Evolutionary conservation across 768 basidiomycete genomes (phyloP).

Genomic region (Cyclocybe cylindracea): DNA sequence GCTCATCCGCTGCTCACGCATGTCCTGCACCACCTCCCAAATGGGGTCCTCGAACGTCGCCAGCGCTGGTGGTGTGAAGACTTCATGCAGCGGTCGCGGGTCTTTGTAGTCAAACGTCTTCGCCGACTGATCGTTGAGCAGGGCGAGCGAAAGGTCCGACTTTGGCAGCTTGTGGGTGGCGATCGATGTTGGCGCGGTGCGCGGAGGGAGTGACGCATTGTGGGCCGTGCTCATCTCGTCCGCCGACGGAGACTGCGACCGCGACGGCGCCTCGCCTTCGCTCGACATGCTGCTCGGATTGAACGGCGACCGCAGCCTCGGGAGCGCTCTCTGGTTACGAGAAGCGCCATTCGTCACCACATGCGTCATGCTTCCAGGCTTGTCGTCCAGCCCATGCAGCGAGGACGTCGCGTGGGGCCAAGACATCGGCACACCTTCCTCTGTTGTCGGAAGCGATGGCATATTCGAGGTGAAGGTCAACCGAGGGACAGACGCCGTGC

Average conservation of each 20-base stretch:
- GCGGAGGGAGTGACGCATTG: not conserved
- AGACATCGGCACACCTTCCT: not conserved
- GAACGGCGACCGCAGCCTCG: slow-evolving; percentile 5
- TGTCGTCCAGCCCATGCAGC: too few species aligned
- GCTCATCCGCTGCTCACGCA: slow-evolving; percentile 94
- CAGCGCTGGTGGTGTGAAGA: slow-evolving; percentile 47
- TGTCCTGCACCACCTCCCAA: slow-evolving; percentile 82
- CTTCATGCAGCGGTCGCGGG: slow-evolving; percentile 60
- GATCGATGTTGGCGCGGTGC: not conserved
- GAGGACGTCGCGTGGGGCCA: not conserved
- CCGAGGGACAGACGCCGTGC: slow-evolving; percentile 16
- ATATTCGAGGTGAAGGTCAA: slow-evolving; percentile 1
- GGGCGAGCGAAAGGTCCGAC: not conserved
- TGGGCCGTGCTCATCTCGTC: slow-evolving; percentile 14
- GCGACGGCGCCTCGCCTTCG: slow-evolving; percentile 27
- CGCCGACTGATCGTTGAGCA: slow-evolving; percentile 7
- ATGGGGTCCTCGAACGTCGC: slow-evolving; percentile 71
- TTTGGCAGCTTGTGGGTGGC: not conserved
- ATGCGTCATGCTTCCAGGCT: not conserved
- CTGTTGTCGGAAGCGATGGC: not conserved
- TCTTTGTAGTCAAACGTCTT: slow-evolving; percentile 56
- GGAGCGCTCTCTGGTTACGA: not conserved
- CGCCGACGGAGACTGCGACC: slow-evolving; percentile 28
- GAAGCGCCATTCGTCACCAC: not conserved
- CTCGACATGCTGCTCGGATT: slow-evolving; percentile 19